Evolutionary conservation across 176 grass and related monocot genomes (phyloP).

Genomic region (Guadua angustifolia): DNA sequence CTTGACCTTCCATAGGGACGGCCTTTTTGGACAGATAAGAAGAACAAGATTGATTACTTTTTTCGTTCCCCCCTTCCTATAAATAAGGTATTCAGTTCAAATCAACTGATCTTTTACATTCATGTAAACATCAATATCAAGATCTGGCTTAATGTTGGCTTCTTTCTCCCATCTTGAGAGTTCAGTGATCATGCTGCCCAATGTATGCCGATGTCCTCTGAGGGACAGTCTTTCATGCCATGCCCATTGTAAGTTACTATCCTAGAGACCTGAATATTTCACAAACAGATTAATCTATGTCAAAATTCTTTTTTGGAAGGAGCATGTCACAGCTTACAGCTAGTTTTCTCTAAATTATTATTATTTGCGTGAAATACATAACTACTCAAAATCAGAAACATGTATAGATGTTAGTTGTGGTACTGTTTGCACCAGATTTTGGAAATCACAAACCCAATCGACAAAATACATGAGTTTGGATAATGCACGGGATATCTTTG

Average conservation of each 20-base stretch:
- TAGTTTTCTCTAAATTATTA: background rate
- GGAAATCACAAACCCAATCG: no score
- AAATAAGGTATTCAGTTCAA: background rate
- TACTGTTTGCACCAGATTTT: no score
- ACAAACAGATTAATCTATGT: constrained; percentile 10
- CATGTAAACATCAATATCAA: constrained; percentile 89
- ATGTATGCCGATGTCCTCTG: constrained; percentile 92
- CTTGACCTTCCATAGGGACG: constrained; percentile 89
- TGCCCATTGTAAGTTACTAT: constrained; percentile 87
- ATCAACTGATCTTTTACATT: constrained; percentile 54
- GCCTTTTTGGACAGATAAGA: constrained; percentile 62
- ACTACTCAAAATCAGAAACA: background rate
- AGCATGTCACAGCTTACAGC: background rate
- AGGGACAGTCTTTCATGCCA: constrained; percentile 89
- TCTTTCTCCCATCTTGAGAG: constrained; percentile 92
- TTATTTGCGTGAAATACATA: background rate
- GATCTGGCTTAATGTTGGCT: constrained; percentile 88
- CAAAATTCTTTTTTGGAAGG: background rate
- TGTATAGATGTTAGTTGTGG: constrained; percentile 21
- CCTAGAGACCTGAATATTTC: constrained; percentile 65
- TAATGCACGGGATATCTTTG: no score
- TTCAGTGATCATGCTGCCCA: constrained; percentile 73
- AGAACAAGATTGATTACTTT: constrained; percentile 9
- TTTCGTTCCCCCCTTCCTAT: no score
- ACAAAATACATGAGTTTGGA: no score